phyloP scores from a whole-genome alignment of 1,139 yeast genomes.

The Yamadazyma friedrichii region DNA sequence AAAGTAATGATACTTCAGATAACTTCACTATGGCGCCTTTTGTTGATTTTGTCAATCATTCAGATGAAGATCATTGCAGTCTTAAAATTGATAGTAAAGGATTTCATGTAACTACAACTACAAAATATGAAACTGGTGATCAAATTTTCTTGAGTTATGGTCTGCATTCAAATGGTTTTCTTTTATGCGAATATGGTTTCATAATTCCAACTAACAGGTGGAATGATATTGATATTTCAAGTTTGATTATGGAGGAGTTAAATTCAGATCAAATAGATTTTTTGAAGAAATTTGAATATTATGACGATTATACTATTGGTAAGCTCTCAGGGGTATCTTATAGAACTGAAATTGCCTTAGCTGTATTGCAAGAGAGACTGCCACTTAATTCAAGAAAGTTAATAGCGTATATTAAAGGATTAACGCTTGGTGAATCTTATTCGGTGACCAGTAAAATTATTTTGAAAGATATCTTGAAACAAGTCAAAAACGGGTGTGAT shows the following conservation, averaged over 20 bases:
- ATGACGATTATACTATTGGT: slow-evolving; percentile 71
- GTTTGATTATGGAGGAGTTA: slow-evolving; percentile 35
- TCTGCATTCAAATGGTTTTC: slow-evolving; percentile 78
- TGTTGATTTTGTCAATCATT: slow-evolving; percentile 86
- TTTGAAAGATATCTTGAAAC: slow-evolving; percentile 22
- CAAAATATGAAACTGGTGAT: slow-evolving; percentile 39
- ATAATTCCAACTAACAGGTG: slow-evolving; percentile 54
- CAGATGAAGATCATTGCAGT: slow-evolving; percentile 51
- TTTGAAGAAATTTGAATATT: slow-evolving; percentile 54
- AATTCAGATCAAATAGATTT: slow-evolving; percentile 40
- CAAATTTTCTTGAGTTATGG: slow-evolving; percentile 82
- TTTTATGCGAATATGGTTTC: slow-evolving; percentile 88
- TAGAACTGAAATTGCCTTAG: slow-evolving; percentile 73
- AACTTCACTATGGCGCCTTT: slow-evolving; percentile 90
- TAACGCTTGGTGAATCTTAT: slow-evolving; percentile 46
- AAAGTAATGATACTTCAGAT: slow-evolving; percentile 47
- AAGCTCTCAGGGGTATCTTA: slow-evolving; percentile 56
- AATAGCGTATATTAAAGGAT: slow-evolving; percentile 35
- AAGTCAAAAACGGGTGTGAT: slow-evolving; percentile 19
- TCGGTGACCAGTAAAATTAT: slow-evolving; percentile 30
- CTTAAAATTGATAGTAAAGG: slow-evolving; percentile 49
- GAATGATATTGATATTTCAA: slow-evolving; percentile 69
- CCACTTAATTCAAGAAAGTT: slow-evolving; percentile 33
- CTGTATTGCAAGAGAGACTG: slow-evolving; percentile 49
- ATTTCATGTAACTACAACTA: slow-evolving; percentile 48